These are phyloP conservation scores for Mycena albidolilacea DNA, from an alignment of 768 basidiomycete species.

Conservation along the genomic window DNA sequence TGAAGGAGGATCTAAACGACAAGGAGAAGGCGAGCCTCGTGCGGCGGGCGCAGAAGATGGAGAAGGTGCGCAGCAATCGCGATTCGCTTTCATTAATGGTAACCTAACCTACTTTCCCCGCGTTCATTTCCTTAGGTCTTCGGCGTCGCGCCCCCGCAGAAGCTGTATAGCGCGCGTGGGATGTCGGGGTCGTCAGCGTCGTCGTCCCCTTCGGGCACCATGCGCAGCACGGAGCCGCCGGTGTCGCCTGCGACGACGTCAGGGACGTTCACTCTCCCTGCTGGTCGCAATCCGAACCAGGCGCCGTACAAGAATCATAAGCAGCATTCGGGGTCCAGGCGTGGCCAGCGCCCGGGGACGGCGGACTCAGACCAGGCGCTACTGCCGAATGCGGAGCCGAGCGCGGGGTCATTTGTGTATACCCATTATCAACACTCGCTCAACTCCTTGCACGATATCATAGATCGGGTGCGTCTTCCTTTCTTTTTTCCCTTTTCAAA, in stretches of 20 bases:
- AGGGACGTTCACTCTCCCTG: neutral
- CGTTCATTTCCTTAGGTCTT: constrained; percentile 70
- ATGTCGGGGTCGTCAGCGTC: constrained; percentile 37
- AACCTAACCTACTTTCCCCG: neutral
- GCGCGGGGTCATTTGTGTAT: constrained; percentile 61
- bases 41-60: constrained; percentile 88
- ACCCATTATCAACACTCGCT: constrained; percentile 86
- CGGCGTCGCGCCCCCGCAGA: constrained; percentile 85
- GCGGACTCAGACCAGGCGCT: constrained; percentile 73
- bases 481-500: neutral
- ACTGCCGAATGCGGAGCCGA: constrained; percentile 52
- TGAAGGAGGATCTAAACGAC: constrained; percentile 79
- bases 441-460: constrained; percentile 84
- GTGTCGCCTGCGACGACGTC: constrained; percentile 16
- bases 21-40: constrained; percentile 87
- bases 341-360: constrained; percentile 65
- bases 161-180: constrained; percentile 79
- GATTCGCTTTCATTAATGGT: neutral
- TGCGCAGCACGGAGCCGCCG: neutral
- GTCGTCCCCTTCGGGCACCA: constrained; percentile 45
- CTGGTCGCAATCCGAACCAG: constrained; percentile 61
- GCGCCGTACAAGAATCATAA: constrained; percentile 55
- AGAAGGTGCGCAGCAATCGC: constrained; percentile 68
- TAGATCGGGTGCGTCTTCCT: constrained; percentile 75
- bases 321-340: constrained; percentile 34